Percentiles rank a stretch among this genome's conserved stretches.
Conservation (phyloP, 2,329 filamentous ascomycete species). For the Xylariaceae sp. region DNA sequence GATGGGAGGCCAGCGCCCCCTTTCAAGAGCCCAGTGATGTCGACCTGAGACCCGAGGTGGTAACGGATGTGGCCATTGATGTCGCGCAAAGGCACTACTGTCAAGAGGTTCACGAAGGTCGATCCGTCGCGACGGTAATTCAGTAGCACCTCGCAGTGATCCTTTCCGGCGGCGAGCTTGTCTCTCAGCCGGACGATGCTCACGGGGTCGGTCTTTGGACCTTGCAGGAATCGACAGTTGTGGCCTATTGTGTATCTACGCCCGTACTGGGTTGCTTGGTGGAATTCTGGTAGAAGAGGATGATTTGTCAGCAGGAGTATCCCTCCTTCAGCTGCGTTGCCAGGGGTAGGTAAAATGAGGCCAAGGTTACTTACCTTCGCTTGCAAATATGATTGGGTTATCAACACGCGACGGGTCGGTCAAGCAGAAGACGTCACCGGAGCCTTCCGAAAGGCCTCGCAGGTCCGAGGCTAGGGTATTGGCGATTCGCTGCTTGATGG, state of each 20-base stretch:
- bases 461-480: conserved; percentile 60
- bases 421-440: conserved; percentile 72
- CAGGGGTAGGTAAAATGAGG: not conserved
- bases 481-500: conserved; percentile 62
- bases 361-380: conserved; percentile 49
- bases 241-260: conserved; percentile 67
- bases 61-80: conserved; percentile 62
- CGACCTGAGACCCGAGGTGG: conserved; percentile 66
- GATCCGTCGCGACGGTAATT: conserved; percentile 76
- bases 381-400: conserved; percentile 73
- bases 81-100: conserved; percentile 67
- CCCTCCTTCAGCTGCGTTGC: too few relatives aligned
- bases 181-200: conserved; percentile 58
- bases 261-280: conserved; percentile 69
- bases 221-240: conserved; percentile 75
- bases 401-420: conserved; percentile 68
- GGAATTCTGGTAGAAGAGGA: conserved; percentile 61
- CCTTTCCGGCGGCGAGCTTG: conserved; percentile 56
- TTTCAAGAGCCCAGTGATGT: conserved; percentile 63
- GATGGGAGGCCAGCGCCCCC: conserved; percentile 61
- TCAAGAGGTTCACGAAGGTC: conserved; percentile 71
- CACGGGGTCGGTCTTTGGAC: conserved; percentile 61
- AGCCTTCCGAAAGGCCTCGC: conserved; percentile 63
- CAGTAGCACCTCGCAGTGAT: conserved; percentile 68
- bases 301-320: conserved; percentile 8